Percentiles rank a stretch among this genome's conserved stretches.
phyloP scores from a whole-genome alignment of 371 early-diverging fungal species.

The Rhizopus sp. region DNA sequence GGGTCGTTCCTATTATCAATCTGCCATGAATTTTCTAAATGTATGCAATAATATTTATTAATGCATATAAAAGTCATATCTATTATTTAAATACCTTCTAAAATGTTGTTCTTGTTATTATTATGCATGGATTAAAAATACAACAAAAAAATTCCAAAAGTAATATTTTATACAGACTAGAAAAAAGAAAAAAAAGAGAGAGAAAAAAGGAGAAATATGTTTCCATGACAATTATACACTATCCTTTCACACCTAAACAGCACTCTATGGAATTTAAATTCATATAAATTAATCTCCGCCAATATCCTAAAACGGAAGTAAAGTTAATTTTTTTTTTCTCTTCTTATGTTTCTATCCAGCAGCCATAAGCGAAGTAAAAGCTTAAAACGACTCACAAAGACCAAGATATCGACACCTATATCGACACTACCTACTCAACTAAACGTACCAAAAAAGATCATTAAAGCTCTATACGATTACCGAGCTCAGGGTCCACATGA shows the following conservation, averaged over 20 bases:
- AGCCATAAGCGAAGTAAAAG: conserved; percentile 46
- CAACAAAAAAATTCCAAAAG: conserved; percentile 1
- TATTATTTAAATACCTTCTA: no score
- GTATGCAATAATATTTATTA: neutral
- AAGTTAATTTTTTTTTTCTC: conserved; percentile 3
- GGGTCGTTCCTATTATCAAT: neutral
- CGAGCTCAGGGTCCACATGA: conserved; percentile 65
- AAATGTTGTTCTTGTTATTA: neutral
- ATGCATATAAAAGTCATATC: no score
- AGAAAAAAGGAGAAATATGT: conserved; percentile 1
- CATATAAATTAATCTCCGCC: no score
- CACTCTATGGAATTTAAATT: neutral
- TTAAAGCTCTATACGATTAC: conserved; percentile 80
- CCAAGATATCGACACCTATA: conserved; percentile 49
- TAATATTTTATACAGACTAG: neutral
- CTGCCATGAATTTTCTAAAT: neutral
- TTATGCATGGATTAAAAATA: conserved; percentile 11
- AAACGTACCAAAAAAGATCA: conserved; percentile 76
- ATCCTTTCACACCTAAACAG: neutral
- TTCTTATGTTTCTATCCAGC: conserved; percentile 29
- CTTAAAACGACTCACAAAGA: conserved; percentile 37
- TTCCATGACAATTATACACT: neutral
- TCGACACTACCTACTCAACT: conserved; percentile 22
- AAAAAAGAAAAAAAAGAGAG: conserved; percentile 4
- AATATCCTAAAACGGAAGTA: conserved; percentile 1